Conservation (phyloP, 2,329 filamentous ascomycete species). For the Pseudogymnoascus sp. region DNA sequence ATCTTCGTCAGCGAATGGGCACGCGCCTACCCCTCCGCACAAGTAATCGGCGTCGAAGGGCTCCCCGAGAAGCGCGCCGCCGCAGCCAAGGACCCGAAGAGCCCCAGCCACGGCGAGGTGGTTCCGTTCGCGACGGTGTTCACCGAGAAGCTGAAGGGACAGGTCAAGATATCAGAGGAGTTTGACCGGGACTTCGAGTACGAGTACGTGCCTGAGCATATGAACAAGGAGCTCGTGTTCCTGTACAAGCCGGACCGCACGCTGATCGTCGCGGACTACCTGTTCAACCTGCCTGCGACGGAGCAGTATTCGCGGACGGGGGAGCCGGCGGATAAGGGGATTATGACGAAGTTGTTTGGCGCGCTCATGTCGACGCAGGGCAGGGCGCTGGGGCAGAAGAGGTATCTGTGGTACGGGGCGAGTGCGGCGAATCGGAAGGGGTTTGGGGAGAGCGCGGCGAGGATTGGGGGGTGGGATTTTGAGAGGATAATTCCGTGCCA, state of each 20-base stretch:
- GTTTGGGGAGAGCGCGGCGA: constrained; percentile 60
- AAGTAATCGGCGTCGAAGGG: constrained; percentile 74
- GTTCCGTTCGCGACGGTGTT: constrained; percentile 59
- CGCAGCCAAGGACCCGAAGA: constrained; percentile 37
- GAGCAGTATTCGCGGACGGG: constrained; percentile 70
- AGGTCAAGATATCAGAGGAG: constrained; percentile 55
- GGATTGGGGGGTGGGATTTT: constrained; percentile 77
- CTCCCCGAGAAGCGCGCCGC: constrained; percentile 73
- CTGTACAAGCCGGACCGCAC: constrained; percentile 70
- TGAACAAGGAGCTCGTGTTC: constrained; percentile 84
- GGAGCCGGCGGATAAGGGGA: constrained; percentile 45
- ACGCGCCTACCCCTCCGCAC: constrained; percentile 66
- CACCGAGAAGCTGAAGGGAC: constrained; percentile 43
- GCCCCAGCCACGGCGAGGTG: constrained; percentile 36
- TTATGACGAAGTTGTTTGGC: constrained; percentile 49
- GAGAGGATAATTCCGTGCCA: constrained; percentile 83
- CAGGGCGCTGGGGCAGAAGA: constrained; percentile 62
- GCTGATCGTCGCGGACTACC: constrained; percentile 78
- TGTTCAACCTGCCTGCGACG: constrained; percentile 82
- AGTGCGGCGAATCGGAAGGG: constrained; percentile 52
- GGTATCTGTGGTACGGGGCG: constrained; percentile 72
- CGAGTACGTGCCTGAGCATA: constrained; percentile 73
- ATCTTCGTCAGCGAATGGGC: constrained; percentile 86
- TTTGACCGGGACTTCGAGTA: constrained; percentile 83
- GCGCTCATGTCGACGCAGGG: constrained; percentile 55